phyloP scores from a whole-genome alignment of 2,329 filamentous ascomycete genomes.

The Stagonosporopsis rhizophila region DNA sequence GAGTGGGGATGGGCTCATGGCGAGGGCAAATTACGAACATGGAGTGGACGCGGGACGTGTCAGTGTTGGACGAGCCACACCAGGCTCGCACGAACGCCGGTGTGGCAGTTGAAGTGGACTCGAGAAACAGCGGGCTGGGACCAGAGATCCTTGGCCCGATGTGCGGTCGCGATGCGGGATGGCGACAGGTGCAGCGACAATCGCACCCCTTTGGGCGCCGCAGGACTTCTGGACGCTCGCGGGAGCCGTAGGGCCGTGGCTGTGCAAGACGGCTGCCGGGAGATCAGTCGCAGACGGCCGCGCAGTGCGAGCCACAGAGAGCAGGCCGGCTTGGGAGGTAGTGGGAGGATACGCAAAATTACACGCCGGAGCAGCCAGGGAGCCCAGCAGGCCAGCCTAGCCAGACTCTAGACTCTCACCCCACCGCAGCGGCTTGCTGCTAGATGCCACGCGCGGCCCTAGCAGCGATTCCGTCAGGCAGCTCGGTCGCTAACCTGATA shows the following conservation, averaged over 20 bases:
- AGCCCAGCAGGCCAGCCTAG: constrained; percentile 29
- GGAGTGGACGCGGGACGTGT: constrained; percentile 19
- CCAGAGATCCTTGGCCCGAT: constrained; percentile 25
- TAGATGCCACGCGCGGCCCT: constrained; percentile 38
- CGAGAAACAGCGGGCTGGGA: constrained; percentile 45
- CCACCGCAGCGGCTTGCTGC: constrained; percentile 27
- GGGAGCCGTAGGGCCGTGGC: constrained; percentile 45
- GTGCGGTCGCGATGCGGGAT: constrained; percentile 32
- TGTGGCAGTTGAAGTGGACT: constrained; percentile 32
- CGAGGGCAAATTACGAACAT: constrained; percentile 37
- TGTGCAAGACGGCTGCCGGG: constrained; percentile 39
- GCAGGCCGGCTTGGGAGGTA: constrained; percentile 19
- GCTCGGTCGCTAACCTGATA: constrained; percentile 44
- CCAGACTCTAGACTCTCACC: constrained; percentile 27
- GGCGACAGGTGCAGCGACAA: constrained; percentile 44
- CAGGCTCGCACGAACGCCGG: constrained; percentile 29
- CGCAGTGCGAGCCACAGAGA: constrained; percentile 20
- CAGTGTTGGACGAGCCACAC: constrained; percentile 33
- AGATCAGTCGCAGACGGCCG: constrained; percentile 21
- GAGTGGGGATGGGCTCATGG: constrained; percentile 22
- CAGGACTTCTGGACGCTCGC: constrained; percentile 36
- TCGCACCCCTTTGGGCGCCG: constrained; percentile 37
- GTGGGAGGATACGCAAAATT: constrained; percentile 27
- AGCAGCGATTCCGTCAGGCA: constrained; percentile 29
- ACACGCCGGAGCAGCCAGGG: constrained; percentile 29